A percentile compares a stretch with the other conserved stretches of the same genome.
These are phyloP conservation scores for Sequoia sempervirens DNA, from an alignment of 75 land plant species.

Conservation along the genomic window DNA sequence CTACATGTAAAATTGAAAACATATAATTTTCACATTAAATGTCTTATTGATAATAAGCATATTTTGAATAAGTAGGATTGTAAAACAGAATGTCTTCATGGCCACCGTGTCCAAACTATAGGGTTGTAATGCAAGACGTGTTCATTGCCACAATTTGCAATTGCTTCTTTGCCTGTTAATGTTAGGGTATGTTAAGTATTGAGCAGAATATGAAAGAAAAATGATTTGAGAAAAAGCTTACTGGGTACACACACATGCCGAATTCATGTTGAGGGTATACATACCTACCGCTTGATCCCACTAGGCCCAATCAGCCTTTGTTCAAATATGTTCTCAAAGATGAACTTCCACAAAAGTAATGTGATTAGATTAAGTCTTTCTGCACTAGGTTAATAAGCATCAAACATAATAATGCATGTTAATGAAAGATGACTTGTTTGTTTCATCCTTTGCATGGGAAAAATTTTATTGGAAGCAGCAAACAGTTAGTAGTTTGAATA, in stretches of 20 bases:
- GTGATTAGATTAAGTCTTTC: not conserved
- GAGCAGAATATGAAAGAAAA: not conserved
- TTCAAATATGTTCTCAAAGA: not conserved
- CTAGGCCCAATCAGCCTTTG: conserved; percentile 13
- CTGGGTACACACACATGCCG: not conserved
- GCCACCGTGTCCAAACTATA: not conserved
- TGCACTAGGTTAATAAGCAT: not conserved
- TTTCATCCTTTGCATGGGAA: not conserved
- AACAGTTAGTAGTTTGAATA: not conserved
- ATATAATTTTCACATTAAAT: not conserved
- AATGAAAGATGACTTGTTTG: not conserved
- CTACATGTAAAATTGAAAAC: not conserved
- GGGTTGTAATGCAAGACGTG: not conserved
- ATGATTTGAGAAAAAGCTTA: not conserved
- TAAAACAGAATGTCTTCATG: not conserved
- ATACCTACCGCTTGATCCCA: not conserved
- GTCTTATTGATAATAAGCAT: not conserved
- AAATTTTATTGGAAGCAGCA: not conserved
- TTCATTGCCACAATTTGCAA: not conserved
- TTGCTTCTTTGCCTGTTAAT: not conserved
- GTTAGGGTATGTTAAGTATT: not conserved
- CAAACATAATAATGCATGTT: not conserved
- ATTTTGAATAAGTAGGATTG: not conserved
- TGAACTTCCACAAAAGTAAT: not conserved
- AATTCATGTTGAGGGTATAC: not conserved